These are phyloP conservation scores for Papiliotrema fonsecae DNA, from an alignment of 1,284 basidiomycete species.

Conservation along the genomic window DNA sequence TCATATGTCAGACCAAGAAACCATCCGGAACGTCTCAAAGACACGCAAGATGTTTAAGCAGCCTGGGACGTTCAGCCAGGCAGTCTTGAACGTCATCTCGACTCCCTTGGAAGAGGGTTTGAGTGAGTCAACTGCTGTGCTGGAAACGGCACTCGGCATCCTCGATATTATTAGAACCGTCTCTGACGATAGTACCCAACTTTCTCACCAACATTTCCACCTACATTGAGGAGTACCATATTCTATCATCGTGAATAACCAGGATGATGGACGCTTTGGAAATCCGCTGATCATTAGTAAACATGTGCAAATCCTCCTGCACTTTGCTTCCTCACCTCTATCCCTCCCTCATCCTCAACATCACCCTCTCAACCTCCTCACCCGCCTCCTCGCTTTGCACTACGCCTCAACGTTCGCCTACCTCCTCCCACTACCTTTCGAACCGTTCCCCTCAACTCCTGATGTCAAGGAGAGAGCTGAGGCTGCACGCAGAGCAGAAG, in stretches of 20 bases:
- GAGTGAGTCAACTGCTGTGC: conserved; percentile 1
- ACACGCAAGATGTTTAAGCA: too few relatives aligned
- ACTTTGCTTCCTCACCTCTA: conserved; percentile 13
- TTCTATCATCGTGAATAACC: too few relatives aligned
- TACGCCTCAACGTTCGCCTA: conserved; percentile 7
- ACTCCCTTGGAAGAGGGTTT: conserved; percentile 10
- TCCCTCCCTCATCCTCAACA: background rate
- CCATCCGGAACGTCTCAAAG: background rate
- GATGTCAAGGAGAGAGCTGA: background rate
- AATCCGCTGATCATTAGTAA: conserved; percentile 14
- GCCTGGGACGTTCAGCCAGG: background rate
- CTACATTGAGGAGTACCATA: too few relatives aligned
- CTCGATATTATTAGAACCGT: background rate
- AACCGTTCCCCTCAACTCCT: background rate
- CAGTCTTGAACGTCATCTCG: conserved; percentile 8
- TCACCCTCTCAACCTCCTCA: conserved; percentile 16
- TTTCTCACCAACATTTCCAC: conserved; percentile 5
- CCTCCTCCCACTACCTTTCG: conserved; percentile 6
- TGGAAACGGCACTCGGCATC: too few relatives aligned
- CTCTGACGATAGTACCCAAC: background rate
- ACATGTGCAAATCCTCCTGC: conserved; percentile 31
- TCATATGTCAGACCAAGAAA: background rate
- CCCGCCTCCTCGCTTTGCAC: conserved; percentile 14
- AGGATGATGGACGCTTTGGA: too few relatives aligned
- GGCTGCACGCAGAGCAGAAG: background rate